Evolutionary conservation across 2,329 filamentous ascomycete species (phyloP).

Genomic region (Falciphora oryzae): DNA sequence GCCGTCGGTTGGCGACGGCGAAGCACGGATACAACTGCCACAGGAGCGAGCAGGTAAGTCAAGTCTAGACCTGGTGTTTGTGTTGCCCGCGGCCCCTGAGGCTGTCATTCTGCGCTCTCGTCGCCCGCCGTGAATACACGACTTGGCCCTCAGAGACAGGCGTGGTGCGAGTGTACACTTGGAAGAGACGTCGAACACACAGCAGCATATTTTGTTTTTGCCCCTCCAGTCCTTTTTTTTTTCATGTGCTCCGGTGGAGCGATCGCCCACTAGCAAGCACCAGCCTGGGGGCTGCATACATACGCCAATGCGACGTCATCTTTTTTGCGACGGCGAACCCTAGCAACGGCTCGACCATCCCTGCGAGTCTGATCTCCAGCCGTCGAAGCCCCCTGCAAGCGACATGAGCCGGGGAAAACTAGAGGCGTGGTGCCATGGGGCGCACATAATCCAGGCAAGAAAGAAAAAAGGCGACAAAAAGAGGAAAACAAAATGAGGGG

Average conservation of each 20-base stretch:
- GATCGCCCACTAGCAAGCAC: not conserved
- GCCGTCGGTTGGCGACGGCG: not conserved
- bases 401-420: not conserved
- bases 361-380: not conserved
- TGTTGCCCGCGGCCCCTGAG: not conserved
- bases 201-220: not conserved
- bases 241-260: not conserved
- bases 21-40: not conserved
- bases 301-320: constrained; percentile 9
- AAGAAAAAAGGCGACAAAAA: not conserved
- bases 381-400: not conserved
- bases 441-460: not conserved
- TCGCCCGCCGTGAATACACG: not conserved
- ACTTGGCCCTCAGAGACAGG: not conserved
- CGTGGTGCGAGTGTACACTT: not conserved
- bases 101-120: not conserved
- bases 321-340: not conserved
- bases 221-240: not conserved
- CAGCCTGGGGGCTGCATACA: constrained; percentile 1
- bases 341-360: not conserved
- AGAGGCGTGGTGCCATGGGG: too few species aligned
- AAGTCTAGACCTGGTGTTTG: not conserved
- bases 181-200: not conserved
- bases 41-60: not conserved
- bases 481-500: not conserved